Base-by-base conservation (phyloP, 352 stramenopile genomes). In the Phytophthora podocarpi region DNA sequence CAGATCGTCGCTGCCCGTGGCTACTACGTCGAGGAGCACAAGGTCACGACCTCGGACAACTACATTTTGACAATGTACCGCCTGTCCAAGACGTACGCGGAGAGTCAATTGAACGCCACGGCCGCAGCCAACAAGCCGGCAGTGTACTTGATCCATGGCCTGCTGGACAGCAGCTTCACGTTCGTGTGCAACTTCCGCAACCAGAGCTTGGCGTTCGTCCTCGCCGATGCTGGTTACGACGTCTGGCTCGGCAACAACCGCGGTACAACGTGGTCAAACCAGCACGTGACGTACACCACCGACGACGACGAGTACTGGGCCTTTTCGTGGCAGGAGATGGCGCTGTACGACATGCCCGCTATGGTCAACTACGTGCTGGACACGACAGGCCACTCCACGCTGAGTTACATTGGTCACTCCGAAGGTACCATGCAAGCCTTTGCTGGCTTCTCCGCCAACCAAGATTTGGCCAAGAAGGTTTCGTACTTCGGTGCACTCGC, bases 241-340 rank as follows among this genome's bases (percentile, higher is more conserved):
- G 77, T 87, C n/a, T 87, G 74, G 74, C 65, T 86, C n/a, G 76
- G 73, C 23, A 85, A 85, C 63, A 86, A 86, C 48, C 76, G 76
- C 39, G 77, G 72, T 31, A 82, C 64, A 30, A 82, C 74, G 0
- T 87, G 72, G 69, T 87, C 77, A 0, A 67, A 60, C 12, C 36
- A 70, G 26, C 77, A 87, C 32, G 23, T 81, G 18, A 61, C 79
- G 39, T 81, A 78, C 47, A 50, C 62, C 11, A 66, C 51, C 3
- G 42, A 56, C 13, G 67, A 79, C 37, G 35, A 64, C 7, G 45
- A 39, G 36, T 87, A 81, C 63, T 87, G 77, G 74, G 70, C 84
- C 23, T 87, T 82, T 43, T 73, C 53, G 23, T 85, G 72, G 72
- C 68, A 81, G 34, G 55, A 87, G 10, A 85, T 87, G 74, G 74